These are phyloP conservation scores for Breviolum minutum DNA, from an alignment of 73 alveolate species.

Conservation along the genomic window DNA sequence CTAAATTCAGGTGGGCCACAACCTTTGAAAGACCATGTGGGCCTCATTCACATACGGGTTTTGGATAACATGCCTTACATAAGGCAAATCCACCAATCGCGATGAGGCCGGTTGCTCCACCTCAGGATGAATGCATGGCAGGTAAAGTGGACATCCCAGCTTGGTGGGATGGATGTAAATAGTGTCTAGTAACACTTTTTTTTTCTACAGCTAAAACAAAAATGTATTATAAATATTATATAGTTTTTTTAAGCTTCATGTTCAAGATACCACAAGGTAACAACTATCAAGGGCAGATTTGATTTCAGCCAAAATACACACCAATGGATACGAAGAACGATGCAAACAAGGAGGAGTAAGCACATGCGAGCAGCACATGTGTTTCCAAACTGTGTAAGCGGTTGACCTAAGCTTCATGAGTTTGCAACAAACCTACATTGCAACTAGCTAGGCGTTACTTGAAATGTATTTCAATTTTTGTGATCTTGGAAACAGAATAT, in stretches of 20 bases:
- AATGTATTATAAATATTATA: not conserved
- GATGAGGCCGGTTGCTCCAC: conserved; percentile 26
- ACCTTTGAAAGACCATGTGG: not conserved
- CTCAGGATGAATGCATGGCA: not conserved
- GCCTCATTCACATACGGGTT: not conserved
- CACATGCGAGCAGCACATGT: conserved; percentile 32
- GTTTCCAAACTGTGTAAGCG: not conserved
- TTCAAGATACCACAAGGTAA: not conserved
- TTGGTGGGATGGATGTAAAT: too few relatives aligned
- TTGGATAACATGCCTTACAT: not conserved
- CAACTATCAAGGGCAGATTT: not conserved
- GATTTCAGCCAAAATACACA: not conserved
- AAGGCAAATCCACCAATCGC: conserved; percentile 8
- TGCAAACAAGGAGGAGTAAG: not conserved
- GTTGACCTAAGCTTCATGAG: not conserved
- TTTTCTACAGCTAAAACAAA: not conserved
- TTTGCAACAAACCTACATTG: not conserved
- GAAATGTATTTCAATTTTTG: not conserved
- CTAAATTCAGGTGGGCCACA: not conserved
- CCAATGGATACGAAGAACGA: not conserved
- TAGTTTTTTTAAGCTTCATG: too few relatives aligned
- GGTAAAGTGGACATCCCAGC: not conserved
- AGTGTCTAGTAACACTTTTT: too few relatives aligned
- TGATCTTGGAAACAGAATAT: not conserved
- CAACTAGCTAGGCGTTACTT: too few relatives aligned